These are phyloP conservation scores for Immersiporthe knoxdaviesiana DNA, from an alignment of 2,329 filamentous ascomycete genomes.

Conservation along the genomic window DNA sequence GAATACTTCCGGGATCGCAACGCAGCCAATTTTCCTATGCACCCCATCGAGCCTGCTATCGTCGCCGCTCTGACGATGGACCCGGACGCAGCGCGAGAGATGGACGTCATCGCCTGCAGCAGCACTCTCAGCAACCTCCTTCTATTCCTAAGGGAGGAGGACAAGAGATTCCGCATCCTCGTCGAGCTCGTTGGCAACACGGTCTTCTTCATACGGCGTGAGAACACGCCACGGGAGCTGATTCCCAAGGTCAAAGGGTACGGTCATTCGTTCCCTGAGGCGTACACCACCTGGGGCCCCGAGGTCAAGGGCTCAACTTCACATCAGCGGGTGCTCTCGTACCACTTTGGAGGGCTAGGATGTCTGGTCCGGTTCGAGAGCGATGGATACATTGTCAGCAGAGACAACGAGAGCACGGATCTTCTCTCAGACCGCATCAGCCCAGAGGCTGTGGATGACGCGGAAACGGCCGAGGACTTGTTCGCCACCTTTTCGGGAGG, in stretches of 20 bases:
- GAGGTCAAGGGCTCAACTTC: conserved; percentile 58
- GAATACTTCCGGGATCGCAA: conserved; percentile 59
- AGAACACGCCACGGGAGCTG: conserved; percentile 60
- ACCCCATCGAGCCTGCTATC: conserved; percentile 56
- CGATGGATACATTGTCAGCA: conserved; percentile 54
- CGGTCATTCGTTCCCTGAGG: conserved; percentile 69
- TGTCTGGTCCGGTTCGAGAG: conserved; percentile 59
- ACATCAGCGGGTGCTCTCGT: conserved; percentile 65
- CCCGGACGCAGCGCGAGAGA: conserved; percentile 39
- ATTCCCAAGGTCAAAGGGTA: conserved; percentile 62
- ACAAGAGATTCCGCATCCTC: conserved; percentile 59
- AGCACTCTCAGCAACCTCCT: conserved; percentile 66
- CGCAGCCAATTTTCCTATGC: conserved; percentile 50
- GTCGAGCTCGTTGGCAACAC: conserved; percentile 59
- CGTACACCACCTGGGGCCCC: conserved; percentile 65
- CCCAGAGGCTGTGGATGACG: not conserved
- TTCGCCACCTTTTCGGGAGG: conserved; percentile 10
- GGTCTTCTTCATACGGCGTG: conserved; percentile 65
- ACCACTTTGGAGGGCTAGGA: conserved; percentile 57
- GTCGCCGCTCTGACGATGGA: conserved; percentile 42
- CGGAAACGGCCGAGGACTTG: not conserved
- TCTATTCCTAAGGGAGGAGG: conserved; percentile 52
- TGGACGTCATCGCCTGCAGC: conserved; percentile 63
- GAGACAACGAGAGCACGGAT: not conserved
- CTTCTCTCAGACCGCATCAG: no score